Conservation (phyloP, 2,329 filamentous ascomycete genomes). For the Onygenales sp. region DNA sequence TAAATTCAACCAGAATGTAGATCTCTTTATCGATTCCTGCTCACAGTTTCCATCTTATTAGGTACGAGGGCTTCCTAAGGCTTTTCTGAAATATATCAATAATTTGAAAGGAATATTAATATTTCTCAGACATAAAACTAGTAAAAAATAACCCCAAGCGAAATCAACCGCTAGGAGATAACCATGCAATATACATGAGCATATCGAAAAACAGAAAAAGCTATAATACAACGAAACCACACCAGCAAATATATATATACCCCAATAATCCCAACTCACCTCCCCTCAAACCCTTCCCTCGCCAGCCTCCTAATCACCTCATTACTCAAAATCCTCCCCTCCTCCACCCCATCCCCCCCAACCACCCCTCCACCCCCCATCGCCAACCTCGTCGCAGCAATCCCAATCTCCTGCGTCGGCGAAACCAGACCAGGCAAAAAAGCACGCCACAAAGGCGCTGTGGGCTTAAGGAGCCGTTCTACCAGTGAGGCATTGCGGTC, state of each 20-base stretch:
- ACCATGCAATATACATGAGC: no score
- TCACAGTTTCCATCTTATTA: no score
- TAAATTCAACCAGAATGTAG: no score
- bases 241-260: background rate
- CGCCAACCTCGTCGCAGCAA: constrained; percentile 40
- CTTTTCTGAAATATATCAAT: no score
- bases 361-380: constrained; percentile 26
- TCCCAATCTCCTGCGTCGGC: constrained; percentile 40
- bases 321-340: background rate
- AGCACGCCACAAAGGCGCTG: constrained; percentile 14
- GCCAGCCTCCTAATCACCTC: background rate
- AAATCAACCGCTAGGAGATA: no score
- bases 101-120: no score
- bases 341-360: background rate
- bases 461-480: constrained; percentile 10
- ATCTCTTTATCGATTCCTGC: no score
- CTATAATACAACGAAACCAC: background rate
- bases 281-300: background rate
- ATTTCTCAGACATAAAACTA: no score
- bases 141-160: no score
- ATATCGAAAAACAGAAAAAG: background rate
- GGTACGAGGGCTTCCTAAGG: no score
- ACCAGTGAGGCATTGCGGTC: constrained; percentile 17
- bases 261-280: background rate
- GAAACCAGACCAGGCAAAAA: constrained; percentile 28